These are phyloP conservation scores for Paxillus involutus DNA, from an alignment of 768 basidiomycete genomes.

Conservation along the genomic window DNA sequence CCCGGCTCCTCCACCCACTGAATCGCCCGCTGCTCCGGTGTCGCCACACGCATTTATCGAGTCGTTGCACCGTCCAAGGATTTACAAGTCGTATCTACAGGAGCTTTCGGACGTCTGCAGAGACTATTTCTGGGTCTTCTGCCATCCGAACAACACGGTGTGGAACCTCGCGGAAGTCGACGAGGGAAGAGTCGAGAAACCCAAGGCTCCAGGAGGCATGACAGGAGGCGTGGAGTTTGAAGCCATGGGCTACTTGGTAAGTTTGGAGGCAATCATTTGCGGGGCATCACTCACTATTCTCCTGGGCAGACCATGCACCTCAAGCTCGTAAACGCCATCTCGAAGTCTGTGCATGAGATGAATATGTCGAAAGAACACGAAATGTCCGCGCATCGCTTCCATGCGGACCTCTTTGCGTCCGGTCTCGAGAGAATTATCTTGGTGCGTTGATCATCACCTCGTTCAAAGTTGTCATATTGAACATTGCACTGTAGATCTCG, in stretches of 20 bases:
- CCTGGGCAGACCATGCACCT: conserved; percentile 77
- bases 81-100: conserved; percentile 79
- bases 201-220: conserved; percentile 95
- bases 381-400: conserved; percentile 79
- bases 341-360: conserved; percentile 61
- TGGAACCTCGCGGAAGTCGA: conserved; percentile 87
- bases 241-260: conserved; percentile 92
- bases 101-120: conserved; percentile 89
- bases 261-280: conserved; percentile 27
- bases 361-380: conserved; percentile 67
- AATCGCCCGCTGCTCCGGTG: conserved; percentile 59
- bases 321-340: conserved; percentile 80
- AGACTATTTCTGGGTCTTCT: conserved; percentile 97
- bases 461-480: neutral
- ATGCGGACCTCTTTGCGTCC: conserved; percentile 83
- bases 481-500: conserved; percentile 59
- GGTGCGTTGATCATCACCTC: conserved; percentile 44
- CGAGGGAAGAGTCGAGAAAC: conserved; percentile 82
- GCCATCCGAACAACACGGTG: conserved; percentile 90
- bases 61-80: conserved; percentile 61
- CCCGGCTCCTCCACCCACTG: conserved; percentile 62
- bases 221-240: conserved; percentile 98
- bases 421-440: conserved; percentile 90
- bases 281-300: conserved; percentile 7
- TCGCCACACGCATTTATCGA: conserved; percentile 82